These are phyloP conservation scores for Isoetes taiwanensis DNA, from an alignment of 75 land plant species.

Conservation along the genomic window DNA sequence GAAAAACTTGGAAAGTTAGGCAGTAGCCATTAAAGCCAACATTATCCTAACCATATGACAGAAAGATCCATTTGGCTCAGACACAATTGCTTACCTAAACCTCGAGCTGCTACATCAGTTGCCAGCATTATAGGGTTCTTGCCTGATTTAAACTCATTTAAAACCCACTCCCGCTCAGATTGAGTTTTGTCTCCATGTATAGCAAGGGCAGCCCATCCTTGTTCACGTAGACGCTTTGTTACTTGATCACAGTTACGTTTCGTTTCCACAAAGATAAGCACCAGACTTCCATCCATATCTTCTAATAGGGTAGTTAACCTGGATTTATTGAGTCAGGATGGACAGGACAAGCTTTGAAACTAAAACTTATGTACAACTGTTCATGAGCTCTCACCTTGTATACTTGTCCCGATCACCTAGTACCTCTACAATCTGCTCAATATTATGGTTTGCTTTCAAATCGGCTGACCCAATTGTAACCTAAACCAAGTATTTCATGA, in stretches of 20 bases:
- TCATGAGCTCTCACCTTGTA: conserved; percentile 48
- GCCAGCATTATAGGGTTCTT: conserved; percentile 88
- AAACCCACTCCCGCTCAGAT: conserved; percentile 85
- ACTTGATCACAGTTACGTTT: conserved; percentile 90
- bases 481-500: conserved; percentile 21
- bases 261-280: conserved; percentile 79
- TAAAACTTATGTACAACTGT: no score
- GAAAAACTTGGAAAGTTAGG: no score
- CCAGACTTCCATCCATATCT: conserved; percentile 46
- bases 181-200: conserved; percentile 96
- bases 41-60: no score
- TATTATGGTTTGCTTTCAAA: conserved; percentile 95
- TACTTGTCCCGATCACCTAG: conserved; percentile 86
- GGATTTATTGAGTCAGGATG: no score
- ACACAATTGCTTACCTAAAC: conserved; percentile 20
- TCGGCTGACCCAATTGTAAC: conserved; percentile 80
- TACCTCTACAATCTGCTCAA: conserved; percentile 84
- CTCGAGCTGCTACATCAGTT: conserved; percentile 91
- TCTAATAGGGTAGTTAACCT: neutral
- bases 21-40: no score
- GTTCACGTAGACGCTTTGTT: conserved; percentile 62
- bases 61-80: no score
- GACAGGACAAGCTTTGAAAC: no score
- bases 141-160: conserved; percentile 75
- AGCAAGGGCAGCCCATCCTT: conserved; percentile 88